Percentiles rank a stretch among this genome's conserved stretches.
Evolutionary conservation across 371 early-diverging fungal species (phyloP).

Genomic region (Phascolomyces articulosus): DNA sequence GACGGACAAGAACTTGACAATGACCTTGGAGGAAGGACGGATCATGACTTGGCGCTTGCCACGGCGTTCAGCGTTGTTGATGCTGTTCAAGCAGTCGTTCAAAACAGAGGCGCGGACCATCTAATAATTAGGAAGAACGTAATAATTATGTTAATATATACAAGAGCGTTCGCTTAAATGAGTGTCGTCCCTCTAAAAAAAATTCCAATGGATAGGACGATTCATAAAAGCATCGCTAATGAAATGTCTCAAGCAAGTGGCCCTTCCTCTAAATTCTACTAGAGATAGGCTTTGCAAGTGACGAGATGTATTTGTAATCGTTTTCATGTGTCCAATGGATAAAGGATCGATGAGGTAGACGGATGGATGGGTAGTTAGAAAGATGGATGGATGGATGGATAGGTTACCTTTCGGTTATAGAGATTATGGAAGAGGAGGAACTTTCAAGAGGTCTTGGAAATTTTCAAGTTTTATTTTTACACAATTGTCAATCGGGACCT

Average conservation of each 20-base stretch:
- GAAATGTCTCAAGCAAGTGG: not conserved
- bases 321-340: slow-evolving; percentile 12
- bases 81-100: slow-evolving; percentile 96
- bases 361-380: not conserved
- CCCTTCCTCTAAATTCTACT: not conserved
- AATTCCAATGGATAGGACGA: not conserved
- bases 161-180: slow-evolving; percentile 17
- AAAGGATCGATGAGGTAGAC: no score
- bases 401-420: slow-evolving; percentile 2
- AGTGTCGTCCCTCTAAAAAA: slow-evolving; percentile 17
- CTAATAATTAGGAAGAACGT: not conserved
- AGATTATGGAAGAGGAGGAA: not conserved
- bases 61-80: slow-evolving; percentile 77
- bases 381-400: slow-evolving; percentile 20
- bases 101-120: slow-evolving; percentile 39
- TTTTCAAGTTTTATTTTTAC: not conserved
- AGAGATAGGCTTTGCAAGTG: slow-evolving; percentile 9
- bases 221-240: not conserved
- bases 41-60: slow-evolving; percentile 97
- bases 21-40: slow-evolving; percentile 95
- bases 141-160: slow-evolving; percentile 2
- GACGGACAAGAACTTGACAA: slow-evolving; percentile 96
- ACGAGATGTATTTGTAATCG: not conserved
- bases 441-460: not conserved
- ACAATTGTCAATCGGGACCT: no score